Evolutionary conservation across 2,329 filamentous ascomycete genomes (phyloP), one percentile per base, ranked within the genome.

Genomic region (Scedosporium minutisporum): DNA sequence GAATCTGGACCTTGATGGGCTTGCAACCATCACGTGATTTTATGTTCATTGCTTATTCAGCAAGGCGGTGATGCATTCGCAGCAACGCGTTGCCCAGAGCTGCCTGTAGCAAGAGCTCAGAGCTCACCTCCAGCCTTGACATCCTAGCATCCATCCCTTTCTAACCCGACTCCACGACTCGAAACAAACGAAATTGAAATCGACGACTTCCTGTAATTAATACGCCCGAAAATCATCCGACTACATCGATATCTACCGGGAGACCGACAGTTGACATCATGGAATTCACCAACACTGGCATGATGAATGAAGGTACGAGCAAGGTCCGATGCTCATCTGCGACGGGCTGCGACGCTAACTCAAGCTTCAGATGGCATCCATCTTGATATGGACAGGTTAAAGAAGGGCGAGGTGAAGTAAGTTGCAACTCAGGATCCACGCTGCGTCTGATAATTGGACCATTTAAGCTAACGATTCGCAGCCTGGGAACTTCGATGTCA

Each of bases 401-500:
- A 99, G 87, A 95, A 92, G 78, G 95, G 95, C 66, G 95, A 99
- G 81, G 93, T 99, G 75, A 99, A 99, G 92, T 97, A 81, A 79
- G 91, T 80, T 16, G 29, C 59, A 27, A 18, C 33, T 14, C 38
- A 41, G 46, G 23, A 41, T 21, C 18, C n/a, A 3, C 6, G 16
- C 16, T 48, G 18, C 18, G 18, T 6, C 18, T 21, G 44, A 48
- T 21, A 29, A 44, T 2, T 46, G 44, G 41, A 25, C 16, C 58
- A 21, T 16, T 41, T 25, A 7, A 46, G 38, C 44, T 12, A 60
- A 41, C 14, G 25, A 27, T 6, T 61, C 25, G 9, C 70, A 96
- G 92, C 80, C 82, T 99, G 71, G 95, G 95, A 80, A 99, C 95
- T 66, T 97, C 95, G 63, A 97, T 99, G 91, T 96, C 82, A 79